Evolutionary conservation across 331 rosid species (phyloP), one percentile per base, ranked within the genome.

Genomic region (Pyrus hybrid): DNA sequence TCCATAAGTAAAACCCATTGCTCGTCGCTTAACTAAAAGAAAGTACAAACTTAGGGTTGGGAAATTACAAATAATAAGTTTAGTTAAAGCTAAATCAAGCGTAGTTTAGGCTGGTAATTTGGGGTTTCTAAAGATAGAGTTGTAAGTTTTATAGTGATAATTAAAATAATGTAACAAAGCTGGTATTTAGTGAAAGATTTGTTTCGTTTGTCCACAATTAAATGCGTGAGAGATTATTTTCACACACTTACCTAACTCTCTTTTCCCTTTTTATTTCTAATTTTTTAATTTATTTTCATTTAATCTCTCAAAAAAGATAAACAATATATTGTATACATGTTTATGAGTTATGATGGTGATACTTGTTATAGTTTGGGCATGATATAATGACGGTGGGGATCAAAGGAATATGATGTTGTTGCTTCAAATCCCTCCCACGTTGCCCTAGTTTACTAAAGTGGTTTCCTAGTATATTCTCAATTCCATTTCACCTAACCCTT

Each of bases 171-270:
- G 11, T 69, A 79, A 74, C 71, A 83, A 85, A 80, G 63, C 21
- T 90, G 90, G 88, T 81, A 74, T 66, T 76, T 85, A 86, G 88
- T 76, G 89, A 82, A 87, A 83, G 81, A 85, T 83, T 75, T 85
- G 60, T 90, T 90, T 83, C 86, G 11, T 75, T 90, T 94, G 98
- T 91, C 92, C 86, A 70, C 83, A 82, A 88, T 91, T 88, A 83
- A 86, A 87, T 80, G 74, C 68, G 79, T 63, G 25, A 45, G 56
- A 91, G 98, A 94, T 91, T 94, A 91, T 85, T 41, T 30, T 12
- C 58, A 58, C 43, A 62, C 63, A 35, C 43, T 47, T 23, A 47
- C 21, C 43, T 23, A 60, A 14, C 54, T 62, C 41, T 25, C 70
- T 23, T 22, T 63, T 28, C 7, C 68, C 57, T 37, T 69, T 60